Base-by-base conservation (phyloP, 1,284 basidiomycete species). In the Apiotrichum domesticum region DNA sequence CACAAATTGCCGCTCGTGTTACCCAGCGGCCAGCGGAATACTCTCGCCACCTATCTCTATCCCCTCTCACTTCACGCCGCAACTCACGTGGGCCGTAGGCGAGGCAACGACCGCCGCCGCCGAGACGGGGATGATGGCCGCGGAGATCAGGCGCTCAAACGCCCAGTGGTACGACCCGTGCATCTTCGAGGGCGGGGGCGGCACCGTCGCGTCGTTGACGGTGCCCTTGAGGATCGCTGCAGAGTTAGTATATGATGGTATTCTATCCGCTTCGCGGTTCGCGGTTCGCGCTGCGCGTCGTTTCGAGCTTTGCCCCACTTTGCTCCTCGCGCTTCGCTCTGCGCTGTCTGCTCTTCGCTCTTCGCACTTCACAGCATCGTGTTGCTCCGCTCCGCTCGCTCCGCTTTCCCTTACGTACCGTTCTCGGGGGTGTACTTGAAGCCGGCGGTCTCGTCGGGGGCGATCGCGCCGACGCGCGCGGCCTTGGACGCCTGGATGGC, bases 151-250 rank as follows among this genome's bases (percentile, higher is more conserved):
- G 55, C 95, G 87, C 78, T 98, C 95, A 72, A 98, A 97, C 1
- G 91, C 86, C 95, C 95, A 98, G 82, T 98, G 95, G 78, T 97
- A 87, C 2, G 91, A 95, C 51, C 96, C 95, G 70, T 96, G 89
- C 3, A 84, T 77, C 71, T 84, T 86, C 60, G 83, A 87, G 7
- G 91, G 84, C 32, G 85, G 74, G 35, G 94, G 94, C 81, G 92
- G 96, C 21, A 85, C 79, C 4, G 88, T 90, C 1, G 95, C 90
- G 74, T 98, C 95, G 80, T 98, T 98, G 66, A 94, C 93, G 40
- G 90, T 90, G 57, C 95, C 95, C 77, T 86, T 85, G 80, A 90
- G 84, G 76, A 98, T 85, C 59, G 92, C 92, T 94, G 41, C 48
- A 34, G 46, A 14, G 51, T 61, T n/a, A 56, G 59, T 35, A 11